Conservation (phyloP, 2,329 filamentous ascomycete genomes). For the Didymella lethalis region DNA sequence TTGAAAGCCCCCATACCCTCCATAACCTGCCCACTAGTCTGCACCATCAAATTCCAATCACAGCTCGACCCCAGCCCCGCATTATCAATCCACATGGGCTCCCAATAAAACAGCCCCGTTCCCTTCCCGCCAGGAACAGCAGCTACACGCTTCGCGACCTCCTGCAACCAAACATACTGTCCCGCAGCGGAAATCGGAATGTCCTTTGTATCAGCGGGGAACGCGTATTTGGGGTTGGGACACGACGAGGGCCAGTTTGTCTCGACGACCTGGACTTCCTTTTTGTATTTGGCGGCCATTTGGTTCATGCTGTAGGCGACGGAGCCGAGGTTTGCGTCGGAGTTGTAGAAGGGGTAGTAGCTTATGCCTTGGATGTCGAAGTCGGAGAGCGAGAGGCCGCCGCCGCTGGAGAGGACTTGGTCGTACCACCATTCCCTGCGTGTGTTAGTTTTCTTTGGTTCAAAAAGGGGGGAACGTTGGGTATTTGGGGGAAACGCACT, state of each 20-base stretch:
- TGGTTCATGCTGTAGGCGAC: constrained; percentile 65
- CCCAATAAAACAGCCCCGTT: constrained; percentile 74
- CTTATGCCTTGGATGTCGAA: constrained; percentile 77
- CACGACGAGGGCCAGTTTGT: constrained; percentile 74
- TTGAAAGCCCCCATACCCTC: constrained; percentile 66
- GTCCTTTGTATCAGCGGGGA: constrained; percentile 65
- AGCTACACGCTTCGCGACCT: constrained; percentile 65
- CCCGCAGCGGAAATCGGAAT: constrained; percentile 71
- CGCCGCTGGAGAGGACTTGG: constrained; percentile 54
- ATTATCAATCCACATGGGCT: constrained; percentile 75
- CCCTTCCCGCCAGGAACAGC: constrained; percentile 60
- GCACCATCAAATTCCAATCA: constrained; percentile 69
- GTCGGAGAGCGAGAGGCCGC: constrained; percentile 61
- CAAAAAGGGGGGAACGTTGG: no score
- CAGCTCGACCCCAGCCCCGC: constrained; percentile 70
- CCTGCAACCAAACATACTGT: constrained; percentile 68
- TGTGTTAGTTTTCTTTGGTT: constrained; percentile 1
- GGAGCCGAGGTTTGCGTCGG: constrained; percentile 64
- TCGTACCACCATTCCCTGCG: constrained; percentile 69
- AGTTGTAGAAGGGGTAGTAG: constrained; percentile 76
- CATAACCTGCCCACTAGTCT: constrained; percentile 62
- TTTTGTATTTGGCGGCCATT: constrained; percentile 68
- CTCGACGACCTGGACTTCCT: constrained; percentile 74
- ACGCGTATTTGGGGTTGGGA: constrained; percentile 63
- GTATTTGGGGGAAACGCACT: neutral